These are phyloP conservation scores for Pisolithus orientalis DNA, from an alignment of 768 basidiomycete species.

Conservation along the genomic window DNA sequence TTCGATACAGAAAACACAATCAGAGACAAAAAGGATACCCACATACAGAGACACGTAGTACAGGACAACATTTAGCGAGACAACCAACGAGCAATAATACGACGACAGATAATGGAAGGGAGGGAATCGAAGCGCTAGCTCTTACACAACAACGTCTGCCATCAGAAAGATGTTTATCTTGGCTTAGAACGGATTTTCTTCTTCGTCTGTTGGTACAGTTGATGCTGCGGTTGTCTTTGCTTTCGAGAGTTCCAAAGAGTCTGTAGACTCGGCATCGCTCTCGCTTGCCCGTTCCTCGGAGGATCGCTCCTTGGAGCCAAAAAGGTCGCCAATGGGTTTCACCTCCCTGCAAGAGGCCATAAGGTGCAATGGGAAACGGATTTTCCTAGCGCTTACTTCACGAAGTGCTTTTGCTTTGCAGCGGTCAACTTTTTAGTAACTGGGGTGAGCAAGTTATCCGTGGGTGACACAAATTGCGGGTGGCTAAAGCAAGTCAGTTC, in stretches of 20 bases:
- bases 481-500: slow-evolving; percentile 47
- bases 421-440: slow-evolving; percentile 87
- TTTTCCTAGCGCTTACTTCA: slow-evolving; percentile 52
- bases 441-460: slow-evolving; percentile 93
- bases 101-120: slow-evolving; percentile 15
- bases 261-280: slow-evolving; percentile 27
- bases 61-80: slow-evolving; percentile 20
- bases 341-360: slow-evolving; percentile 37
- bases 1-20: slow-evolving; percentile 11
- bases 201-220: slow-evolving; percentile 37
- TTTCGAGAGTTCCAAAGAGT: slow-evolving; percentile 23
- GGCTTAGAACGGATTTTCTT: slow-evolving; percentile 66
- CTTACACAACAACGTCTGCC: slow-evolving; percentile 19
- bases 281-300: slow-evolving; percentile 27
- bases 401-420: slow-evolving; percentile 90
- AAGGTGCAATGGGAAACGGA: slow-evolving; percentile 3
- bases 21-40: slow-evolving; percentile 10
- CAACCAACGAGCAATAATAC: slow-evolving; percentile 16
- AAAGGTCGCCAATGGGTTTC: slow-evolving; percentile 53
- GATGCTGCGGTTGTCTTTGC: slow-evolving; percentile 12
- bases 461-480: slow-evolving; percentile 84
- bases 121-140: slow-evolving; percentile 13
- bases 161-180: slow-evolving; percentile 3
- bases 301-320: slow-evolving; percentile 38
- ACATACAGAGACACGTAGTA: too few relatives aligned